Evolutionary conservation across 2,329 filamentous ascomycete species (phyloP), one percentile per base, ranked within the genome.

Genomic region (Paraconiothyrium sp.): DNA sequence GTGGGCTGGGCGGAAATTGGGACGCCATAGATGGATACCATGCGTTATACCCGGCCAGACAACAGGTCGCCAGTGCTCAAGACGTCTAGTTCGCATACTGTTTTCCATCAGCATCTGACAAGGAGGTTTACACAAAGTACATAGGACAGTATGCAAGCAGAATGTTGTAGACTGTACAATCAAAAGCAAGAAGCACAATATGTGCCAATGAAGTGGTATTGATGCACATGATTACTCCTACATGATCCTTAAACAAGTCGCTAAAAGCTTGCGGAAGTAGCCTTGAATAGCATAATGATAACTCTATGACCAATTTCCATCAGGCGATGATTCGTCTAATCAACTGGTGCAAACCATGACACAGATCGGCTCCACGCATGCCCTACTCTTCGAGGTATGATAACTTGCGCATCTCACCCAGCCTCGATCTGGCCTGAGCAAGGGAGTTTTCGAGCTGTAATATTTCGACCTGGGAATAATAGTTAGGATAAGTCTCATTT

Each of bases 401-500:
- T 65, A 97, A 92, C 88, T 97, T 97, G 77, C 95, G 89, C 95
- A 99, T 98, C 85, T 99, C 95, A 66, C 95, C 94, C 66, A 99
- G 83, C 57, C 93, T 86, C 75, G 91, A 89, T 70, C 94, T 86
- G 46, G 95, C 95, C 35, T 91, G 84, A 9, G 89, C 85, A 43
- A 99, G 86, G 32, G 88, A 83, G 74, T 98, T 99, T 82, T 98
- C 94, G 67, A 99, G 86, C 80, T 98, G 93, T 58, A 98, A 84
- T 69, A 99, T 99, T 81, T 99, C 94, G 76, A 99, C 95, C 93
- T 97, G 74, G 13, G 32, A 1, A 4, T 24, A 14, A 4, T 2
- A 6, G 46, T 77, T 69, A 74, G 66, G 47, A 61, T 13, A 20
- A 37, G 11, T 10, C 16, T 43, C 7, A 41, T 47, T 4, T 41